Conservation (phyloP, 257 asterid species). For the Buddleja alternifolia region DNA sequence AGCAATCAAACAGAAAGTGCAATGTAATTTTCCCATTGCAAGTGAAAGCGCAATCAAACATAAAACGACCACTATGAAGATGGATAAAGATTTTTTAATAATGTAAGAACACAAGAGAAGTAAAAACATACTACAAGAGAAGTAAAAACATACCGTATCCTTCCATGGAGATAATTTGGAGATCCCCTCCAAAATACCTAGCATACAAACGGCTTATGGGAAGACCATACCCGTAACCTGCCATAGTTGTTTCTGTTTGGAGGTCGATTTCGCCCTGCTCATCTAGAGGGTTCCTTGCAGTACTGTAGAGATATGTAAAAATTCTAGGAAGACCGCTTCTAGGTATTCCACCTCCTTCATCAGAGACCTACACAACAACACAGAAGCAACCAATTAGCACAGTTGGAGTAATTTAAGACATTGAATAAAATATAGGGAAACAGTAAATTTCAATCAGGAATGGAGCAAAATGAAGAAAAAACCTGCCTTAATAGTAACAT, state of each 20-base stretch:
- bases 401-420: constrained; percentile 10
- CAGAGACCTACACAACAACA: constrained; percentile 64
- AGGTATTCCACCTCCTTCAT: constrained; percentile 98
- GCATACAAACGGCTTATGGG: constrained; percentile 96
- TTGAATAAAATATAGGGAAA: not conserved
- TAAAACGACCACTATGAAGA: no score
- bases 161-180: constrained; percentile 95
- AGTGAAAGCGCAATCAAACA: no score
- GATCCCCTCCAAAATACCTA: constrained; percentile 91
- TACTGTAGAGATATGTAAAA: constrained; percentile 88
- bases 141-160: constrained; percentile 70
- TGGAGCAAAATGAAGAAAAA: not conserved
- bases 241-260: constrained; percentile 72
- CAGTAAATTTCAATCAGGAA: not conserved
- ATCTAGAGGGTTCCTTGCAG: constrained; percentile 78
- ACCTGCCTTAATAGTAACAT: constrained; percentile 89
- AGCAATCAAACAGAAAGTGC: no score
- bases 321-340: constrained; percentile 91
- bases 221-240: constrained; percentile 96
- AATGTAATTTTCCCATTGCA: no score
- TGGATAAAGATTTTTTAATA: no score
- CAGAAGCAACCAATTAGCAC: not conserved
- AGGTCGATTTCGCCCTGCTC: constrained; percentile 67
- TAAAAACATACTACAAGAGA: constrained; percentile 37
- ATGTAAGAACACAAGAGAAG: not conserved